Conservation (phyloP, 306 rosid species). For the Cucurbita maxima region DNA sequence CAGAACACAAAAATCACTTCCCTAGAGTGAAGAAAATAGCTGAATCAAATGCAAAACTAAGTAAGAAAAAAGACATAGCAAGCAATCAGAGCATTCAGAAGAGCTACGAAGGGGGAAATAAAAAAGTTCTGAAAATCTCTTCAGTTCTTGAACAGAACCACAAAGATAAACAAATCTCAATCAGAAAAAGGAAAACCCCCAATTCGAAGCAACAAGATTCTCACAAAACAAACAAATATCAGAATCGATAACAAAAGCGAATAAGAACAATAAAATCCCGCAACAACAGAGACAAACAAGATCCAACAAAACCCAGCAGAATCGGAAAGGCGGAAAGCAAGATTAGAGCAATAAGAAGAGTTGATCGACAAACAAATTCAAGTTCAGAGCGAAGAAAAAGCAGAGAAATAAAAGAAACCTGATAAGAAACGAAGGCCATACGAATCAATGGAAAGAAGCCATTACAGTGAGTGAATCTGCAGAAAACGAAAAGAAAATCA, state of each 20-base stretch:
- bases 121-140: neutral
- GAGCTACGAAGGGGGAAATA: neutral
- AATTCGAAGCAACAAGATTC: neutral
- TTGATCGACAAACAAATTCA: neutral
- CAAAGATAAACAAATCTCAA: neutral
- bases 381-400: neutral
- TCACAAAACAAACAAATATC: neutral
- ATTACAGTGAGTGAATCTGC: neutral
- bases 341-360: neutral
- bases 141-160: neutral
- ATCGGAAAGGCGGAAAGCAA: neutral
- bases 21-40: neutral
- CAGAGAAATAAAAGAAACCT: slow-evolving; percentile 1
- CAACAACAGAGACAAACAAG: neutral
- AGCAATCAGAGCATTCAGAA: neutral
- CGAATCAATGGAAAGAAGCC: neutral
- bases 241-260: neutral
- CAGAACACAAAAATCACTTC: neutral
- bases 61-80: neutral
- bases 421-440: slow-evolving; percentile 1
- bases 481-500: neutral
- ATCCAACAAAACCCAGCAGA: neutral
- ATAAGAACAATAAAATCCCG: neutral
- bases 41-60: neutral
- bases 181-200: neutral